Percentiles rank a stretch among this genome's conserved stretches.
Conservation (phyloP, 1,284 basidiomycete genomes). For the Sphagnurus paluster region DNA sequence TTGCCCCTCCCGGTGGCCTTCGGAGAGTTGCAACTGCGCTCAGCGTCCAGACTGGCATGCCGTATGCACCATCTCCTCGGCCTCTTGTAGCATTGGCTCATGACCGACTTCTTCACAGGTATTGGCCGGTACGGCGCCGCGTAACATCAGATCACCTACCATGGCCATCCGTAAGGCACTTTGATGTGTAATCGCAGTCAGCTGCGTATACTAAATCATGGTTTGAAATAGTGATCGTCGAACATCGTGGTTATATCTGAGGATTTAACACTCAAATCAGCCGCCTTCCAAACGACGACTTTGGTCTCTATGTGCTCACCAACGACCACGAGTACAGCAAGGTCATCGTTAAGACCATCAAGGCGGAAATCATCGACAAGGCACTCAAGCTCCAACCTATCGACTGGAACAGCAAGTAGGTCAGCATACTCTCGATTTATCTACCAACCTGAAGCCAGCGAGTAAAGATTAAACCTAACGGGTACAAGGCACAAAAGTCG, state of each 20-base stretch:
- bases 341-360: slow-evolving; percentile 19
- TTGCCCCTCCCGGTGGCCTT: no score
- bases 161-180: slow-evolving; percentile 28
- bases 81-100: no score
- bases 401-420: slow-evolving; percentile 24
- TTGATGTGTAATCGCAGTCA: no score
- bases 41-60: no score
- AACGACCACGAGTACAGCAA: slow-evolving; percentile 24
- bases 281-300: slow-evolving; percentile 23
- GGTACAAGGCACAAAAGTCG: slow-evolving; percentile 9
- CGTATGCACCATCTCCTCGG: no score
- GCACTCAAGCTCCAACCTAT: slow-evolving; percentile 19
- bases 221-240: slow-evolving; percentile 15
- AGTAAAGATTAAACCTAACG: not conserved
- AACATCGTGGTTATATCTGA: slow-evolving; percentile 22
- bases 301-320: slow-evolving; percentile 26
- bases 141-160: slow-evolving; percentile 27
- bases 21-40: no score
- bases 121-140: slow-evolving; percentile 31
- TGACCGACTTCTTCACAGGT: not conserved
- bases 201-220: no score
- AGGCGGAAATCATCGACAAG: slow-evolving; percentile 24
- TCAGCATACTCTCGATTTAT: not conserved
- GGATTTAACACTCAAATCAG: slow-evolving; percentile 22
- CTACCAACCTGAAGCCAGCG: not conserved